Conservation (phyloP, 306 rosid species). For the Cucumis sativus region Cucumber_9930_V3 NC_026657.2:32863001-32863500, state of each 20-base stretch:
- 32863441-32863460: background rate
- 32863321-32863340: conserved; percentile 89
- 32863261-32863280: conserved; percentile 29
- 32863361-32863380: conserved; percentile 75
- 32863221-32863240: background rate
- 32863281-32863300: conserved; percentile 99
- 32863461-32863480: background rate
- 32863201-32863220: background rate
- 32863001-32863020: background rate
- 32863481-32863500: background rate
- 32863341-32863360: conserved; percentile 92
- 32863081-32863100: background rate
- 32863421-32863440: conserved; percentile 4
- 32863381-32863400: conserved; percentile 87
- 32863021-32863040: background rate
- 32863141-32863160: background rate
- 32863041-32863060: background rate
- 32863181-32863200: background rate
- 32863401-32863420: conserved; percentile 62
- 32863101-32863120: background rate
- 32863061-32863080: background rate
- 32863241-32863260: background rate
- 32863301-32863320: conserved; percentile 87
- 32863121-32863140: background rate
- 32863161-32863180: background rate